phyloP scores from a whole-genome alignment of 2,329 filamentous ascomycete genomes.

The Epichloe baconii region DNA sequence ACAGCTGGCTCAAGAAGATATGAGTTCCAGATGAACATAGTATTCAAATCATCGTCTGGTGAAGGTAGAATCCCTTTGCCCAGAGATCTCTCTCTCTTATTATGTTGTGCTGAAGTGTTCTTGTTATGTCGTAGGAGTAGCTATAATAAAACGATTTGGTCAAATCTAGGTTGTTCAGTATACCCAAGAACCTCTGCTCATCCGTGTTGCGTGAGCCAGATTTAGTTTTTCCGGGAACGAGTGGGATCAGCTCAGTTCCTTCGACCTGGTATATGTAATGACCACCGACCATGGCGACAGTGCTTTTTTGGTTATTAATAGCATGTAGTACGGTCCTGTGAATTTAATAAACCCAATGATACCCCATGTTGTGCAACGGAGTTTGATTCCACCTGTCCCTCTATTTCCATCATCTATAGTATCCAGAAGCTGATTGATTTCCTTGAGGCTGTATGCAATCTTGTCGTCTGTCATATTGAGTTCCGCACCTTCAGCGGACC shows the following conservation, averaged over 20 bases:
- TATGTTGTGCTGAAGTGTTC: constrained; percentile 86
- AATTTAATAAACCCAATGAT: constrained; percentile 91
- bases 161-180: constrained; percentile 82
- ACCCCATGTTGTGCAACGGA: constrained; percentile 87
- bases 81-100: constrained; percentile 61
- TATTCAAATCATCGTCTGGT: constrained; percentile 57
- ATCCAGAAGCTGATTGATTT: constrained; percentile 87
- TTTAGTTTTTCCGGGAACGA: constrained; percentile 65
- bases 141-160: constrained; percentile 94
- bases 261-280: constrained; percentile 95
- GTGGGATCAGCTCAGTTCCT: constrained; percentile 77
- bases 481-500: constrained; percentile 64
- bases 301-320: constrained; percentile 90
- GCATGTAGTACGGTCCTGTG: constrained; percentile 93
- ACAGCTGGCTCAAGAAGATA: constrained; percentile 71
- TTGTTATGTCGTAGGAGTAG: constrained; percentile 93
- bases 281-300: constrained; percentile 89
- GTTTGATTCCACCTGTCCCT: constrained; percentile 73
- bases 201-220: constrained; percentile 71
- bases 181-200: constrained; percentile 77
- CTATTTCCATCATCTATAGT: constrained; percentile 94
- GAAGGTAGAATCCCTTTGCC: constrained; percentile 48
- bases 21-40: constrained; percentile 98
- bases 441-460: constrained; percentile 80
- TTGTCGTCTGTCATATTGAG: constrained; percentile 86